Base-by-base conservation (phyloP, 2,329 filamentous ascomycete species). In the Talaromyces sp. region DNA sequence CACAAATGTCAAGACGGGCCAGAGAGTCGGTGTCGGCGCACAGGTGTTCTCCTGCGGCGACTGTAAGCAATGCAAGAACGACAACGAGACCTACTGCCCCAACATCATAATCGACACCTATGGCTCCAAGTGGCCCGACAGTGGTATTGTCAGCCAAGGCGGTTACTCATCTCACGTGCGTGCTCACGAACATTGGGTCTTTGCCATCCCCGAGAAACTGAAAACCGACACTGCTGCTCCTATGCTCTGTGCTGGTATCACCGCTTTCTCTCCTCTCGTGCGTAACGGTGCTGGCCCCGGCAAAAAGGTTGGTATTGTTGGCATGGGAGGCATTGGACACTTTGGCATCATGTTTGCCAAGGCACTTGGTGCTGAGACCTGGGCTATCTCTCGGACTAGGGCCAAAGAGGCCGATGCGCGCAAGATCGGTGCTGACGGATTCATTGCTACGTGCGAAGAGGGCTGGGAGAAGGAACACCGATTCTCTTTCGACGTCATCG, bases 271-370 rank as follows among this genome's bases (percentile, higher is more conserved):
- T 1, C 87, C 88, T 0, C 73, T 92, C 5, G 81, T 81, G 25
- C 58, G 58, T 22, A 84, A 72, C 45, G 67, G 66, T 58, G 84
- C 89, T 7, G 84, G 84, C 2, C 83, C 87, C 0, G 88, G 86
- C 1, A 88, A 88, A 69, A 79, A 75, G 8, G 86, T 91, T 1
- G 88, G 82, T 0, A 82, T 91, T 52, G 78, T 89, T 13, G 87
- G 88, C 4, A 76, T 91, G 9, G 88, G 88, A 28, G 88, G 88
- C 0, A 76, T 91, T 5, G 0, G 88, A 0, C 87, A 91, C 65
- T 84, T 90, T 61, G 88, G 82, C 0, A 72, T 91, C 22, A 79
- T 89, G 63, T 89, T 82, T 67, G 84, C 87, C 0, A 87, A 86
- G 69, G 87, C 87, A 5, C 74, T 86, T 43, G 84, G 84, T 33